Base-by-base conservation (phyloP, 2,329 filamentous ascomycete species). In the Ophiognomonia clavigignenti-juglandacearum region DNA sequence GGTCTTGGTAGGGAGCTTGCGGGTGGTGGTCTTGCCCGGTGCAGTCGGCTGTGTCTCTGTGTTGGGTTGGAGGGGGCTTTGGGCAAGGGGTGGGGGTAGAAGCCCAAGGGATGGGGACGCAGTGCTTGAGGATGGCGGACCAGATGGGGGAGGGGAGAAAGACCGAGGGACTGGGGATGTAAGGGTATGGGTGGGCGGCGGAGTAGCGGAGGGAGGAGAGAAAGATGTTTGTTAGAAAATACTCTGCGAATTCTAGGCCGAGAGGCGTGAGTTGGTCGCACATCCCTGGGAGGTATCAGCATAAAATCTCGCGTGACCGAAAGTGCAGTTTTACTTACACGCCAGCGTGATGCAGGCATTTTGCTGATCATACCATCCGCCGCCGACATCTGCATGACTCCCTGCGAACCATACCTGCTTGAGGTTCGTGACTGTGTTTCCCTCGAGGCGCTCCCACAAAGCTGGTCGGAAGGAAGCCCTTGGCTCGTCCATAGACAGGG, bases 381-480 rank as follows among this genome's bases (percentile, higher is more conserved):
- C 80, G 19, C 80, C 80, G 34, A 82, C 75, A 53, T 83, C 79
- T 8, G 74, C 76, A 57, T 86, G 82, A 43, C 72, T 73, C 10
- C 81, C 81, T 0, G 80, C 76, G 57, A 85, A 86, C 75, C 76
- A 79, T 13, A 64, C 60, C 54, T 66, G 63, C 50, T 59, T 60
- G 6, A 66, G 56, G 20, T 58, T 53, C 1, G 63, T 64, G 35
- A 39, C 48, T 1, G 48, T 49, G 52, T 59, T 62, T 7, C 53
- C 56, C 3, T 57, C 54, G 9, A 60, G 39, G 3, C 59, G 59
- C 47, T 69, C 64, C 69, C 70, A 73, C n/a, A 73, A 49, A 1
- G 70, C 63, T 4, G 70, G 69, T 1, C 57, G 47, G 51, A 71
- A 73, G 14, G 59, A 59, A n/a, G 55, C 59, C 29, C 73, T 64